These are phyloP conservation scores for Solanum pinnatisectum DNA, from an alignment of 257 asterid genomes.

Conservation along the genomic window DNA sequence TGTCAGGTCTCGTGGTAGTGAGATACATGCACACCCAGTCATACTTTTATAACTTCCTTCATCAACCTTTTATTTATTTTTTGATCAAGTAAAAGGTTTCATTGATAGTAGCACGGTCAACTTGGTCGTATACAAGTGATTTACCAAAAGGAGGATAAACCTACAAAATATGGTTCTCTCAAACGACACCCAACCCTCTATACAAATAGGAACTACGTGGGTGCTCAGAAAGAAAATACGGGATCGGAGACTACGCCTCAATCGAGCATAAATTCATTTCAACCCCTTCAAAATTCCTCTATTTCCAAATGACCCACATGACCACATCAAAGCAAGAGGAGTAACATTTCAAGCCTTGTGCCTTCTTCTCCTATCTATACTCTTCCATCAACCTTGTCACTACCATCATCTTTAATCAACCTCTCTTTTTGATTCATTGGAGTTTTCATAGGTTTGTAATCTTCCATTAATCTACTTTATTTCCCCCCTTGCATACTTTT, in stretches of 20 bases:
- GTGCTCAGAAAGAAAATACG: neutral
- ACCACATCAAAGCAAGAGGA: neutral
- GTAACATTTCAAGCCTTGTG: neutral
- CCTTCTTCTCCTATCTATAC: neutral
- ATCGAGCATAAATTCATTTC: neutral
- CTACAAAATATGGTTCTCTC: neutral
- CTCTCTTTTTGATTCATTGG: neutral
- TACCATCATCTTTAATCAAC: neutral
- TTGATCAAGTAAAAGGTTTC: neutral
- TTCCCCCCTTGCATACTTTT: neutral
- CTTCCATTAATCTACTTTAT: neutral
- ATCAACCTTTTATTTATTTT: neutral
- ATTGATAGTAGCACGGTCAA: no score
- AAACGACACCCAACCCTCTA: neutral
- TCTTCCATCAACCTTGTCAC: neutral
- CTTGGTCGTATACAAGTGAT: neutral
- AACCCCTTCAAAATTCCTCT: neutral
- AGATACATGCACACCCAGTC: neutral
- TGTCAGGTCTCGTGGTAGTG: neutral
- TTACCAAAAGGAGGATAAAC: neutral
- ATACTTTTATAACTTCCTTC: neutral
- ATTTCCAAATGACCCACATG: neutral
- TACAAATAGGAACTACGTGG: neutral
- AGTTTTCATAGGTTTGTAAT: neutral
- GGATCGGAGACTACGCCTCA: neutral